These are phyloP conservation scores for Arthrobotrys entomopaga DNA, from an alignment of 2,329 filamentous ascomycete species.

Conservation along the genomic window DNA sequence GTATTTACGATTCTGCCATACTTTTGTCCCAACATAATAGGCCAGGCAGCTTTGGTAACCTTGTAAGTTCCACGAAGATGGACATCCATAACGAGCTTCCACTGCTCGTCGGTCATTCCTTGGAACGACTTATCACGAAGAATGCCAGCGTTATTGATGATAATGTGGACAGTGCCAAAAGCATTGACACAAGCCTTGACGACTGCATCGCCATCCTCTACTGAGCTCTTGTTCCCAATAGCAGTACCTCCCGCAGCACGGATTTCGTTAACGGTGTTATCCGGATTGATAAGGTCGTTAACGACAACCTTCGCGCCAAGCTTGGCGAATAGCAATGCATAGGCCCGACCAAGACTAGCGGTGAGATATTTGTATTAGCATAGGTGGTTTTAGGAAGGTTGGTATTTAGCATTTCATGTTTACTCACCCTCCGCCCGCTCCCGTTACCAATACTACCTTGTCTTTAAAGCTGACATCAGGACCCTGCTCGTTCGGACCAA, in stretches of 20 bases:
- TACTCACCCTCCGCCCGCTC: slow-evolving; percentile 79
- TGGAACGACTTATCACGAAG: slow-evolving; percentile 96
- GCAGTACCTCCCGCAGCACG: slow-evolving; percentile 88
- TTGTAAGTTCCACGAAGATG: slow-evolving; percentile 96
- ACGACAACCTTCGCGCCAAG: slow-evolving; percentile 86
- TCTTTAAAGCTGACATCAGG: slow-evolving; percentile 83
- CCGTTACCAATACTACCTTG: slow-evolving; percentile 86
- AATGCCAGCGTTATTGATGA: slow-evolving; percentile 98
- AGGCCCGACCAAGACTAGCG: slow-evolving; percentile 82
- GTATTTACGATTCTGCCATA: slow-evolving; percentile 98
- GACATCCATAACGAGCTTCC: slow-evolving; percentile 91
- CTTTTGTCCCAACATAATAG: slow-evolving; percentile 97
- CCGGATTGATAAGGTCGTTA: slow-evolving; percentile 94
- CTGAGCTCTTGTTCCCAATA: slow-evolving; percentile 90
- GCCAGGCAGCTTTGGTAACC: slow-evolving; percentile 96
- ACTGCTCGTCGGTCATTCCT: slow-evolving; percentile 96
- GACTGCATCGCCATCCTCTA: slow-evolving; percentile 89
- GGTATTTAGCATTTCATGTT: not conserved
- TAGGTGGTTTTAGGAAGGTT: too few relatives aligned
- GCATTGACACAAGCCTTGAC: slow-evolving; percentile 93
- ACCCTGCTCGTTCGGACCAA: slow-evolving; percentile 76
- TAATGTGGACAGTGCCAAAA: slow-evolving; percentile 90
- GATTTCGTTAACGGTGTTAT: slow-evolving; percentile 90
- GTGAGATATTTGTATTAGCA: slow-evolving; percentile 57
- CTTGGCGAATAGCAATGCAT: slow-evolving; percentile 87